These are phyloP conservation scores for Pholiota microspora DNA, from an alignment of 768 basidiomycete species.

Conservation along the genomic window DNA sequence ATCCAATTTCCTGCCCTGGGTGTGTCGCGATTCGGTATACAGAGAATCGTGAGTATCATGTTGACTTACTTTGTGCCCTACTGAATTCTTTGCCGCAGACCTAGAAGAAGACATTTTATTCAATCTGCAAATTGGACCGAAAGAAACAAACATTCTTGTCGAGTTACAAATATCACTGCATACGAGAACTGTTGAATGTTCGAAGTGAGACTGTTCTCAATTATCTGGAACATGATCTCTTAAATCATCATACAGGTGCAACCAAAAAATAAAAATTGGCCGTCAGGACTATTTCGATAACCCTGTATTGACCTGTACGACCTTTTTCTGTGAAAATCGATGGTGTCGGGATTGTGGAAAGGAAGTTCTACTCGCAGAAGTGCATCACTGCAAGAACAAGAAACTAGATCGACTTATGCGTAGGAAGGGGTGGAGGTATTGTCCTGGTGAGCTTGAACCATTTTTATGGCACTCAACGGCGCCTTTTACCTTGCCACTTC, in stretches of 20 bases:
- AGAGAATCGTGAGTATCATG: conserved; percentile 8
- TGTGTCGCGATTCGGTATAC: conserved; percentile 10
- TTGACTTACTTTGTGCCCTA: background rate
- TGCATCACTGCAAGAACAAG: conserved; percentile 24
- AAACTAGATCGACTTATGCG: conserved; percentile 24
- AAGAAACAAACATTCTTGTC: conserved; percentile 11
- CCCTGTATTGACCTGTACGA: conserved; percentile 22
- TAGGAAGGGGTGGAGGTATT: conserved; percentile 31
- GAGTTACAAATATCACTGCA: conserved; percentile 15
- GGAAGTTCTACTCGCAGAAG: conserved; percentile 9
- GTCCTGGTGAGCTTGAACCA: conserved; percentile 41
- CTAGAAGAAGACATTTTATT: conserved; percentile 14
- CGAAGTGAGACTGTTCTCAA: conserved; percentile 4
- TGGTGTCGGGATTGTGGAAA: conserved; percentile 25
- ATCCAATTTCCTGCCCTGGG: conserved; percentile 19
- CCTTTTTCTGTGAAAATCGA: conserved; percentile 12
- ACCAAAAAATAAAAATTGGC: conserved; percentile 21
- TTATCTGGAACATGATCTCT: background rate
- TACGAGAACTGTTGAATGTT: conserved; percentile 15
- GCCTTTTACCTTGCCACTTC: background rate
- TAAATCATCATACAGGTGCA: conserved; percentile 15
- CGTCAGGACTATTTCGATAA: conserved; percentile 20
- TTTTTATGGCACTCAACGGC: background rate
- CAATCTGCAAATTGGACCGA: conserved; percentile 9
- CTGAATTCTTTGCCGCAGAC: conserved; percentile 3